These are phyloP conservation scores for Phytophthora pisi DNA, from an alignment of 352 stramenopile species.

Conservation along the genomic window DNA sequence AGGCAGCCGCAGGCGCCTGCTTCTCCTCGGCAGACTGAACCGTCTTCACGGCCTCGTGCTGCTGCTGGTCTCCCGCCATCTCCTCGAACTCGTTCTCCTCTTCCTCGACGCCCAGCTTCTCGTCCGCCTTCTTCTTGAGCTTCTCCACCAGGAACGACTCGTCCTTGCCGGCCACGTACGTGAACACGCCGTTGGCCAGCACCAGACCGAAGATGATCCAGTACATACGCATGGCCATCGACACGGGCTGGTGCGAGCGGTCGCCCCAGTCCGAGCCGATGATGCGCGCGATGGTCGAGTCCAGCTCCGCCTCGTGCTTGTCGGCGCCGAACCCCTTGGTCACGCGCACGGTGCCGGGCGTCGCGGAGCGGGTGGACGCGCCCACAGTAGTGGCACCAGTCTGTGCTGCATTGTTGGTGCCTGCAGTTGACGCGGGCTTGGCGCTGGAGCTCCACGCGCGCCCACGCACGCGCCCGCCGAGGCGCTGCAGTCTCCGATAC, in stretches of 20 bases:
- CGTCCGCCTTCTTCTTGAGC: slow-evolving; percentile 56
- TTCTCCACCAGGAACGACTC: slow-evolving; percentile 63
- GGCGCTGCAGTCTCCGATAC: slow-evolving; percentile 18
- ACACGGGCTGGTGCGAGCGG: slow-evolving; percentile 65
- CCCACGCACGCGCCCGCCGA: slow-evolving; percentile 12
- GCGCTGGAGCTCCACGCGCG: slow-evolving; percentile 34
- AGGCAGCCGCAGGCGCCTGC: background rate
- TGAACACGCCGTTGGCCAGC: slow-evolving; percentile 66
- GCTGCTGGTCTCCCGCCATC: slow-evolving; percentile 17
- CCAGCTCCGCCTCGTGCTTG: slow-evolving; percentile 54
- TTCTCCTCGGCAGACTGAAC: slow-evolving; percentile 7
- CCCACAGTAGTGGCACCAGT: background rate
- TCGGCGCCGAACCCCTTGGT: slow-evolving; percentile 35
- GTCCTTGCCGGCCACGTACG: slow-evolving; percentile 58
- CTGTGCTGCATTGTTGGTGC: background rate
- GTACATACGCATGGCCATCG: slow-evolving; percentile 74
- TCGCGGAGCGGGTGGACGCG: slow-evolving; percentile 17
- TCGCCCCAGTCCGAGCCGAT: slow-evolving; percentile 82
- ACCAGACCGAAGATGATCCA: slow-evolving; percentile 69
- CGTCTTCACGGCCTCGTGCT: slow-evolving; percentile 4
- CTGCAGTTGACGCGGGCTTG: slow-evolving; percentile 9
- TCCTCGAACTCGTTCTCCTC: slow-evolving; percentile 53
- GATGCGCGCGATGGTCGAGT: slow-evolving; percentile 67
- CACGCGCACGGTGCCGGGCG: slow-evolving; percentile 46
- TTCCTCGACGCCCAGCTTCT: slow-evolving; percentile 52